Percentiles rank a stretch among this genome's conserved stretches.
Evolutionary conservation across 768 basidiomycete genomes (phyloP).

Genomic region (Leccinum boreale): DNA sequence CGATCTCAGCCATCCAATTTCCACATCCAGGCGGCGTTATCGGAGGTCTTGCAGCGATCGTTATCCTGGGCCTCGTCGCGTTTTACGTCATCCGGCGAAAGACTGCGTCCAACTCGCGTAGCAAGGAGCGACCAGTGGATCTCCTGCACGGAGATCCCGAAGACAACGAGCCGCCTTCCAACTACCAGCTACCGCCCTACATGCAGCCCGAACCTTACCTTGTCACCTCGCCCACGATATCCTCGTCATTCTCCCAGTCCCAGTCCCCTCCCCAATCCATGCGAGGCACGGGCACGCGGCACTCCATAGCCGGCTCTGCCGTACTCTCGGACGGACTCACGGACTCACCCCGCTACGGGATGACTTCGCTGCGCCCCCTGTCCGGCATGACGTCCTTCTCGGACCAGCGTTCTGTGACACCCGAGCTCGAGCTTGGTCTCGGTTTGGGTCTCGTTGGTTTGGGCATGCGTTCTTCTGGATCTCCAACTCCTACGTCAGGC

Average conservation of each 20-base stretch:
- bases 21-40: constrained; percentile 44
- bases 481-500: constrained; percentile 9
- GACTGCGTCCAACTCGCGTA: constrained; percentile 29
- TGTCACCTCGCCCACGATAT: constrained; percentile 57
- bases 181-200: constrained; percentile 61
- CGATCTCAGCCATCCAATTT: constrained; percentile 6
- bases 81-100: constrained; percentile 53
- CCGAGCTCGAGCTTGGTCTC: constrained; percentile 33
- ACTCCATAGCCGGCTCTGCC: constrained; percentile 19
- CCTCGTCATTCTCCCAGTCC: constrained; percentile 31
- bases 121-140: constrained; percentile 62
- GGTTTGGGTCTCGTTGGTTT: neutral
- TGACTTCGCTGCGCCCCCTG: constrained; percentile 20
- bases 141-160: constrained; percentile 59
- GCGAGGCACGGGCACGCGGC: constrained; percentile 24
- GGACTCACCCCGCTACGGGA: constrained; percentile 25
- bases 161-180: constrained; percentile 39
- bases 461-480: constrained; percentile 15
- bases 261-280: constrained; percentile 18
- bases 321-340: constrained; percentile 16
- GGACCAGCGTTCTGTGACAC: constrained; percentile 45
- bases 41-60: constrained; percentile 53
- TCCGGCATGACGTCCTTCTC: constrained; percentile 29
- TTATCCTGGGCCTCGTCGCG: constrained; percentile 39
- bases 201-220: constrained; percentile 77